Base-by-base conservation (phyloP, 1,139 yeast genomes). In the Debaryomycetaceae sp. region DNA sequence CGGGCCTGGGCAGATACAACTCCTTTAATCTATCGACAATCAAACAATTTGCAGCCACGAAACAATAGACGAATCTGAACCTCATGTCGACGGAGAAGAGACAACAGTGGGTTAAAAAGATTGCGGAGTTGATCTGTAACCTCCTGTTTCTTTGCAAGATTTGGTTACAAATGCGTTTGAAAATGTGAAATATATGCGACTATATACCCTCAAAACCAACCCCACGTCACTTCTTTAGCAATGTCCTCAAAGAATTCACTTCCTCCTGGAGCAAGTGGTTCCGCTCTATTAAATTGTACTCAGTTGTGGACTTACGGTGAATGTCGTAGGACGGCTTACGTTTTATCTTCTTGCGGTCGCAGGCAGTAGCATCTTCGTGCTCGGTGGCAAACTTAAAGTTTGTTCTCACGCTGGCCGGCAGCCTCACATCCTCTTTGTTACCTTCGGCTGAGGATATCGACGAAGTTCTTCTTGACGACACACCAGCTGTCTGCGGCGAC, bases 401-500 rank as follows among this genome's bases (percentile, higher is more conserved):
- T 13, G 17, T 28, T 19, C 21, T 19, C 21, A n/a, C 11, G 11
- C 21, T 19, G 9, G n/a, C 12, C 9, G 29, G 11, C 29, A 21
- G 29, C 16, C 29, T 26, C 17, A 9, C n/a, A 7, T 5, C 17
- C 5, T 24, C 27, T 16, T 18, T 16, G 13, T 17, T 21, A 3
- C n/a, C 11, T 5, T 16, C 25, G 27, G 17, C 16, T 4, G 37
- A 29, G 4, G 41, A 35, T 9, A 41, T 26, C n/a, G 46, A 43
- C 9, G 43, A 37, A 11, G 38, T 30, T 20, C 31, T 30, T 26
- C 37, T 29, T 12, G 32, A 30, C 4, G 33, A 27, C 7, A 25
- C 27, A n/a, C 17, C 10, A 19, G 32, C 31, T 18, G 23, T 31
- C 26, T 32, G 19, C 38, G 28, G 11, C 13, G 35, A 25, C 17